Base-by-base conservation (phyloP, 371 early-diverging fungal species). In the Dichotomocladium elegans region DNA sequence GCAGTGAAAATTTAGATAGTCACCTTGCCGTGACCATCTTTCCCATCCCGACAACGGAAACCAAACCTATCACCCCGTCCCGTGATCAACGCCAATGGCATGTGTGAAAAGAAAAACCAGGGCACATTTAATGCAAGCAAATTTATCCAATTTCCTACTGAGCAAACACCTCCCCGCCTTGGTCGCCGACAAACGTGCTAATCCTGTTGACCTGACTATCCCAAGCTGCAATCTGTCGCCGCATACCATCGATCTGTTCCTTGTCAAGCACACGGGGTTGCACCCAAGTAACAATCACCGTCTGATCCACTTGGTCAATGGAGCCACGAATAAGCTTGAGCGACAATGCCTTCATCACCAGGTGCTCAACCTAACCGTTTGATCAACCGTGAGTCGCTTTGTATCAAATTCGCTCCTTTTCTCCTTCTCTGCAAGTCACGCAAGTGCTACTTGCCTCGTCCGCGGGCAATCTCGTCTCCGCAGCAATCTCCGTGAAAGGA, bases 271-370 rank as follows among this genome's bases (percentile, higher is more conserved):
- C 95, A 55, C 99, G 91, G 11, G 98, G 96, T 71, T 96, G 95
- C 12, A 99, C 98, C 98, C 98, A 98, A 41, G 92, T 81, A 37
- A 98, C 83, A 28, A 77, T 73, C 4, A 98, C 93, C 4, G 85
- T 74, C 55, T 85, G 75, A 42, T 90, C 94, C 14, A 98, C 93
- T 72, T 99, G 94, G 61, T 99, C 96, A 68, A 99, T 96, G 25
- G 87, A 85, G 3, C 99, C 99, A 49, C 86, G 85, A 58, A 99
- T 89, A 51, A 99, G 68, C 1, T 90, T 91, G 51, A 99, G 79
- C 30, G 91, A 87, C 56, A 99, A 69, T 2, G 95, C 97, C 77
- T 93, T 93, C 99, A 99, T 99, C 11, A 97, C 86, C 51, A 99
- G 68, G 64, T 94, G 94, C 73, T 99, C 99, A 21, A 97, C 96